phyloP scores from a whole-genome alignment of 805 yeast species.

The Pichia occidentalis region DNA sequence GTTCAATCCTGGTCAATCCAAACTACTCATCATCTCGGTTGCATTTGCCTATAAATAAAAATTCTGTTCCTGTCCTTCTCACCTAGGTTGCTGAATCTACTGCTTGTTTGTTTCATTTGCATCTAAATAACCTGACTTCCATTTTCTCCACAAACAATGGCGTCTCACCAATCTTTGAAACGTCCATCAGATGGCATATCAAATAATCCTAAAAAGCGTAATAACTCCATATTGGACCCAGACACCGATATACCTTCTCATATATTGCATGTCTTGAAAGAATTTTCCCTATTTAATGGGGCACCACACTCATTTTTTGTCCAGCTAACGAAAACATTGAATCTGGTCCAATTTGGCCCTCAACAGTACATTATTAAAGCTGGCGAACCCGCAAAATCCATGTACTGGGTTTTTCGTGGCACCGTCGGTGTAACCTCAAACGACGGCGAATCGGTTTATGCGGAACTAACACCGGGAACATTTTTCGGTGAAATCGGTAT shows the following conservation, averaged over 20 bases:
- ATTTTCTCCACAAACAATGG: too few relatives aligned
- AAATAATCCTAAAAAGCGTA: too few relatives aligned
- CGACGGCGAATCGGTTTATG: constrained; percentile 70
- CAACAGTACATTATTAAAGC: constrained; percentile 63
- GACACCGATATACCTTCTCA: constrained; percentile 41
- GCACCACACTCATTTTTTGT: constrained; percentile 63
- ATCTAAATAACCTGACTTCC: too few relatives aligned
- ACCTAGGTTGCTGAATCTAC: too few relatives aligned
- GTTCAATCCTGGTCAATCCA: too few relatives aligned
- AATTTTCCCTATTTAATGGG: constrained; percentile 57
- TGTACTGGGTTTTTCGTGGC: constrained; percentile 78
- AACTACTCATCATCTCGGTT: too few relatives aligned
- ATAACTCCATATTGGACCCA: too few relatives aligned
- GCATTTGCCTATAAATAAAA: too few relatives aligned
- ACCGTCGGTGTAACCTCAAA: constrained; percentile 69
- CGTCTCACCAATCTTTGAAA: too few relatives aligned
- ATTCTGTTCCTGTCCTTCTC: too few relatives aligned
- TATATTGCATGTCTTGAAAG: constrained; percentile 44
- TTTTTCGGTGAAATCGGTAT: constrained; percentile 80
- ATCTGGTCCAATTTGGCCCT: constrained; percentile 55
- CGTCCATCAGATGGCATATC: too few relatives aligned
- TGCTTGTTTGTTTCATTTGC: too few relatives aligned
- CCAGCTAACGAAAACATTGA: constrained; percentile 51
- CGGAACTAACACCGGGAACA: constrained; percentile 61
- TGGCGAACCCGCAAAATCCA: constrained; percentile 68